Evolutionary conservation across 2,329 filamentous ascomycete species (phyloP), one percentile per base, ranked within the genome.

Genomic region (Elsinoe batatas): DNA sequence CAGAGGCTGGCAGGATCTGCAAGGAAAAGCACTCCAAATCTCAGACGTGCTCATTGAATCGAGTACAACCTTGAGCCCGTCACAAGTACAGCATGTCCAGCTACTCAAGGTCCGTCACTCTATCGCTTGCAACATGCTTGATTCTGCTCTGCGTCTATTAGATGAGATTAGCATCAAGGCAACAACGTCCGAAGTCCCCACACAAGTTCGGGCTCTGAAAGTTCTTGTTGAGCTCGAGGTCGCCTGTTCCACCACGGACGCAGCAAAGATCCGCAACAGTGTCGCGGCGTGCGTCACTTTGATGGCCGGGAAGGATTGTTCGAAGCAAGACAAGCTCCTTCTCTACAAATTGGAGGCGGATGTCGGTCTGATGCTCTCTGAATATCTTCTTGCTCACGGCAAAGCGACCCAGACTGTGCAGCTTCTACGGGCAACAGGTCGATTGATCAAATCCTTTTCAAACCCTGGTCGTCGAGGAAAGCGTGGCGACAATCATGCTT

Each of bases 371-470:
- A 8, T 17, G 18, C 35, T 54, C 12, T 18, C 33, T 4, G 8
- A 15, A n/a, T 43, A 43, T 7, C 15, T 42, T 13, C 17, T 38
- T 15, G 18, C 35, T 8, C n/a, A 7, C 26, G 51, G 51, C 6
- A 12, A 53, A 8, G 18, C 20, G 10, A 18, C 17, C 2, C 32
- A 10, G 7, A 40, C 32, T 17, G 32, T 36, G 7, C 22, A 12
- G n/a, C 15, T 43, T 15, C 17, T 40, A 12, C 18, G 51, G 17
- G 17, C 51, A 7, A 13, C 51, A 12, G 26, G 35, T 18, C 36
- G 35, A 13, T 26, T 55, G 4, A 15, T 55, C n/a, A 55, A 36
- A 18, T 55, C 53, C 3, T 37, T 55, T 32, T 20, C 15, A 36
- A 42, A 40, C 3, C 20, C 37, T 2, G 18, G 26, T 42, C 35